Percentiles rank a stretch among this genome's conserved stretches.
Conservation (phyloP, 1,284 basidiomycete genomes). For the Termitomyces sp. region DNA sequence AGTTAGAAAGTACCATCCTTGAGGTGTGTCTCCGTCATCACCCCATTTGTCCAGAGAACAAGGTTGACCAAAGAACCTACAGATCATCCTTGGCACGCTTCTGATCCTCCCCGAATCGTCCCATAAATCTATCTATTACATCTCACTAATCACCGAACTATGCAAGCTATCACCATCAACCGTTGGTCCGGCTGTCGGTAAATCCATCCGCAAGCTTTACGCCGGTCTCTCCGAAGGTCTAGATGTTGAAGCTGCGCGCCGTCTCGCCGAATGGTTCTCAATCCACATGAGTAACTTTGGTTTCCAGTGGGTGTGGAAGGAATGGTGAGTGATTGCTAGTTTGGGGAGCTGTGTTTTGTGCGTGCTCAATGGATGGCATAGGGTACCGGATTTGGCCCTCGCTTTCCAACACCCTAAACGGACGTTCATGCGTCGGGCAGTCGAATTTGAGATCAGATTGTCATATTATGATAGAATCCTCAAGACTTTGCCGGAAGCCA, state of each 20-base stretch:
- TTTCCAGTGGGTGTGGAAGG: conserved; percentile 99
- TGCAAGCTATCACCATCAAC: conserved; percentile 90
- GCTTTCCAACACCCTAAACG: conserved; percentile 78
- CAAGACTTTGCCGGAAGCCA: conserved; percentile 81
- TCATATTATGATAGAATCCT: conserved; percentile 93
- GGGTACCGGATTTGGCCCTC: conserved; percentile 82
- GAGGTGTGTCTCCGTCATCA: conserved; percentile 47
- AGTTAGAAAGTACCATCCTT: conserved; percentile 74
- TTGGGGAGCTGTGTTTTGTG: background rate
- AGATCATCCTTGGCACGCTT: conserved; percentile 75
- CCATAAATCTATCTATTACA: conserved; percentile 83
- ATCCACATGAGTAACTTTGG: conserved; percentile 97
- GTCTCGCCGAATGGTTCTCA: conserved; percentile 93
- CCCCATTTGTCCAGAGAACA: conserved; percentile 4
- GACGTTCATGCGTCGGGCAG: conserved; percentile 80
- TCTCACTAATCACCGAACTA: conserved; percentile 85
- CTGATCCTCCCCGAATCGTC: conserved; percentile 76
- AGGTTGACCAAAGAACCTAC: conserved; percentile 6
- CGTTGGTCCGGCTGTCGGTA: conserved; percentile 93
- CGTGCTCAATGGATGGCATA: conserved; percentile 27
- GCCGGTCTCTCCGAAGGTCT: conserved; percentile 70
- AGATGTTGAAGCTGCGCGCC: conserved; percentile 77
- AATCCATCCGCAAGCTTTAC: conserved; percentile 89
- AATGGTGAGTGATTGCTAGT: conserved; percentile 65
- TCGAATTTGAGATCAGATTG: conserved; percentile 88